A percentile compares a stretch with the other conserved stretches of the same genome.
These are phyloP conservation scores for Wickerhamiella nectarea DNA, from an alignment of 805 yeast genomes.

Conservation along the genomic window DNA sequence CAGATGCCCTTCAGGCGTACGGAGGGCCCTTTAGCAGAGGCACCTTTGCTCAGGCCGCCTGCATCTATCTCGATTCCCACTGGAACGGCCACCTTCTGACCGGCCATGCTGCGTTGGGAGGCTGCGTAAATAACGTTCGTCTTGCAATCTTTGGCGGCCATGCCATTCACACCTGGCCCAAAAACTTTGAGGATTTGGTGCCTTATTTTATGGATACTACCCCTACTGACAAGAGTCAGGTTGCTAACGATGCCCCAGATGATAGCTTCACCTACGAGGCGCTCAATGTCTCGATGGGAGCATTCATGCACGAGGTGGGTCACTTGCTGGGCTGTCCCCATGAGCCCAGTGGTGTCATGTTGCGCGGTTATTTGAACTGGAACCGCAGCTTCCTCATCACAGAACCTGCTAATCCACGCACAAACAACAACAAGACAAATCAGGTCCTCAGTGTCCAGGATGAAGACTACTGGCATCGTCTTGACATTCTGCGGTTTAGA, in stretches of 20 bases:
- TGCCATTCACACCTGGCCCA: conserved; percentile 87
- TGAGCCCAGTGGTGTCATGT: conserved; percentile 80
- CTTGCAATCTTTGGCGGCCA: conserved; percentile 92
- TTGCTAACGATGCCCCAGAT: conserved; percentile 81
- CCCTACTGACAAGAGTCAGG: conserved; percentile 44
- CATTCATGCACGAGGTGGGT: conserved; percentile 91
- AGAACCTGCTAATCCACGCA: conserved; percentile 36
- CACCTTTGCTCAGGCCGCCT: conserved; percentile 64
- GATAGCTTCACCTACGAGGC: conserved; percentile 89
- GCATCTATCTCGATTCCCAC: conserved; percentile 68
- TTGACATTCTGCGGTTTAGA: conserved; percentile 64
- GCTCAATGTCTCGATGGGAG: conserved; percentile 73
- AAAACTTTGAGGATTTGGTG: conserved; percentile 54
- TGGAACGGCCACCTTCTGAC: conserved; percentile 61
- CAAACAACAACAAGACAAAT: conserved; percentile 17
- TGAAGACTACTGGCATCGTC: conserved; percentile 78
- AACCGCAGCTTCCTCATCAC: conserved; percentile 69
- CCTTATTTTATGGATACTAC: conserved; percentile 65
- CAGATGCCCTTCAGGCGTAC: conserved; percentile 48
- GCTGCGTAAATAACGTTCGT: conserved; percentile 55
- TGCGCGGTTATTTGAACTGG: conserved; percentile 68
- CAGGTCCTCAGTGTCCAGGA: conserved; percentile 36
- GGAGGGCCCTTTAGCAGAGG: conserved; percentile 40
- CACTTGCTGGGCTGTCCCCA: conserved; percentile 87
- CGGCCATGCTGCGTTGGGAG: conserved; percentile 93